Percentiles rank a stretch among this genome's conserved stretches.
phyloP scores from a whole-genome alignment of 2,329 filamentous ascomycete species.

The Fusarium udum region DNA sequence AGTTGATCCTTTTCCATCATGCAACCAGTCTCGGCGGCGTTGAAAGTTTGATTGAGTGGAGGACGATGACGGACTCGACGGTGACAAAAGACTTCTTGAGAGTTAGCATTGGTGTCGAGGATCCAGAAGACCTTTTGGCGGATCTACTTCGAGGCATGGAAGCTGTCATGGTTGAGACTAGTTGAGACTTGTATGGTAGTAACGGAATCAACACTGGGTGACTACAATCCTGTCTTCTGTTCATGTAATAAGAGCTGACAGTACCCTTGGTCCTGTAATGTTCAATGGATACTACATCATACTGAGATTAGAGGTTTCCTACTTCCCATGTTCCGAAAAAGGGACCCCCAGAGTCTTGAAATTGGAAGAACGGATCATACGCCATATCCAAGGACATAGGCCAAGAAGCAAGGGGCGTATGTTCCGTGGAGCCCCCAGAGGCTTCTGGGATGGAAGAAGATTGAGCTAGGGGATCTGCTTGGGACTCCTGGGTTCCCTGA shows the following conservation, averaged over 20 bases:
- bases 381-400: constrained; percentile 2
- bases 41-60: constrained; percentile 96
- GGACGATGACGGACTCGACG: constrained; percentile 80
- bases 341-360: neutral
- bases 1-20: constrained; percentile 86
- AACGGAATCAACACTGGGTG: accelerated
- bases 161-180: neutral
- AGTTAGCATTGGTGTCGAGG: constrained; percentile 87
- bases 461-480: neutral
- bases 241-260: too few relatives aligned
- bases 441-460: neutral
- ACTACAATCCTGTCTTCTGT: neutral
- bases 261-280: neutral
- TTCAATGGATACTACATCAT: neutral
- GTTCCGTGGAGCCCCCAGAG: neutral
- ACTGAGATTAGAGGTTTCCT: neutral
- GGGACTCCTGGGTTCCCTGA: neutral
- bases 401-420: neutral
- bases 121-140: constrained; percentile 80
- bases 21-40: constrained; percentile 93
- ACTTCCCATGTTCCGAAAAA: neutral
- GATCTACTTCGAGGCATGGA: constrained; percentile 76
- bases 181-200: neutral
- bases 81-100: constrained; percentile 79
- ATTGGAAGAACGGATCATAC: neutral